Base-by-base conservation (phyloP, 1,139 yeast species). In the Pichia sp. region DNA sequence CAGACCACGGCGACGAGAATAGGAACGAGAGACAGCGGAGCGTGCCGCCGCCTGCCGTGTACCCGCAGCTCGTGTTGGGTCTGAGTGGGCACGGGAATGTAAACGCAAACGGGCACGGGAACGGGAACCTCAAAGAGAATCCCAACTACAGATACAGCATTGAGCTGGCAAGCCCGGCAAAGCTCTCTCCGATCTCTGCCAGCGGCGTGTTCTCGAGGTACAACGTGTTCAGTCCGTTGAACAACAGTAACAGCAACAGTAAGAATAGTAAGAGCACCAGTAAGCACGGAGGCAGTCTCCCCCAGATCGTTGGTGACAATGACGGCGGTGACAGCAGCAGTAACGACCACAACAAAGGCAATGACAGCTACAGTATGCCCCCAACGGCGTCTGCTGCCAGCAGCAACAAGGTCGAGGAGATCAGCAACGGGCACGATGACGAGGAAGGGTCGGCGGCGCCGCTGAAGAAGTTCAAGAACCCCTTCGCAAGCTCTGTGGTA, bases 141-240 rank as follows among this genome's bases (percentile, higher is more conserved):
- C 8, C 16, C 8, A 38, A 38, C 41, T 38, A 38, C 41, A 38
- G 19, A 5, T 38, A 26, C 10, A 44, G 19, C 29, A 26, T 34
- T 10, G 31, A 32, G 26, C 15, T 26, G 19, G 36, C 16, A 2
- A 45, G 23, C 4, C 47, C 11, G 16, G 36, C 36, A 6, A 45
- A 45, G 36, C 36, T 45, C 34, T 45, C 47, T 4, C 47, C 47
- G 26, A 31, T 45, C 36, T 45, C 47, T 11, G 47, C 40, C 23
- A 45, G 23, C 40, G 47, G 47, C 26, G 36, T 30, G 34, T 45
- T 45, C 19, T 45, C 40, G 11, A 30, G 31, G 23, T 45, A 30
- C 26, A 34, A 34, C 38, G 34, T 26, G 31, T 42, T 23, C 31
- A 42, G 45, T 42, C 41, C 41, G 29, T 23, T 42, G 31, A 19